These are phyloP conservation scores for Trametes polyzona DNA, from an alignment of 1,284 basidiomycete species.

Conservation along the genomic window DNA sequence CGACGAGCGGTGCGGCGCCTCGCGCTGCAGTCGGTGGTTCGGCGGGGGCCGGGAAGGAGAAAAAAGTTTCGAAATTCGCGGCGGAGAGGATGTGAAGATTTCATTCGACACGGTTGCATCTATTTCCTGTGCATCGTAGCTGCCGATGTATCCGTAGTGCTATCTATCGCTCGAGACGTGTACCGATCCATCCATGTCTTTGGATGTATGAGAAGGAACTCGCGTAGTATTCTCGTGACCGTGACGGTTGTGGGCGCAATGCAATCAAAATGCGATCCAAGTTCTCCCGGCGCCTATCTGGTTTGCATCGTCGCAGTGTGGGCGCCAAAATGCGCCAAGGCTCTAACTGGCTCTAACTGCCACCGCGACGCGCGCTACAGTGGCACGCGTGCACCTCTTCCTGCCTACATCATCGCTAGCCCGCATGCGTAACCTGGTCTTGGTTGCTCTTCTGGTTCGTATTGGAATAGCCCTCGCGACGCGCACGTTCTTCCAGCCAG, in stretches of 20 bases:
- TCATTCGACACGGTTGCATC: not conserved
- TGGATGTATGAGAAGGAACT: not conserved
- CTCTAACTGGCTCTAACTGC: no score
- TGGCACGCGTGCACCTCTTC: not conserved
- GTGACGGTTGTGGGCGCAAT: not conserved
- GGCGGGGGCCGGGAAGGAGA: constrained; percentile 24
- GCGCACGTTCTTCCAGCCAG: constrained; percentile 93
- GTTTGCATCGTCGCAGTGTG: no score
- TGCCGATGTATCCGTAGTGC: constrained; percentile 22
- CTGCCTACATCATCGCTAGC: not conserved
- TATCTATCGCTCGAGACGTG: no score
- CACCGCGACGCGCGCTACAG: no score
- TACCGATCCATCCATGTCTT: no score
- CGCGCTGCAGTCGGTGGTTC: constrained; percentile 12
- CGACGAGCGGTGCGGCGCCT: constrained; percentile 17
- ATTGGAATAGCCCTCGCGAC: constrained; percentile 70
- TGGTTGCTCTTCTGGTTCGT: constrained; percentile 42
- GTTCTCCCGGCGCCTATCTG: no score
- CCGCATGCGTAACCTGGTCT: constrained; percentile 1
- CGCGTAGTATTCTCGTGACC: not conserved
- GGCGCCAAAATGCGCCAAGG: no score
- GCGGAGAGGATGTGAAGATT: constrained; percentile 41
- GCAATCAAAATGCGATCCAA: no score
- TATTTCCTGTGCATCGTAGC: not conserved
- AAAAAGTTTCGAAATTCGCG: constrained; percentile 51